Percentiles rank a stretch among this genome's conserved stretches.
phyloP scores from a whole-genome alignment of 176 grass and related monocot species.

The Leersia perrieri region DNA sequence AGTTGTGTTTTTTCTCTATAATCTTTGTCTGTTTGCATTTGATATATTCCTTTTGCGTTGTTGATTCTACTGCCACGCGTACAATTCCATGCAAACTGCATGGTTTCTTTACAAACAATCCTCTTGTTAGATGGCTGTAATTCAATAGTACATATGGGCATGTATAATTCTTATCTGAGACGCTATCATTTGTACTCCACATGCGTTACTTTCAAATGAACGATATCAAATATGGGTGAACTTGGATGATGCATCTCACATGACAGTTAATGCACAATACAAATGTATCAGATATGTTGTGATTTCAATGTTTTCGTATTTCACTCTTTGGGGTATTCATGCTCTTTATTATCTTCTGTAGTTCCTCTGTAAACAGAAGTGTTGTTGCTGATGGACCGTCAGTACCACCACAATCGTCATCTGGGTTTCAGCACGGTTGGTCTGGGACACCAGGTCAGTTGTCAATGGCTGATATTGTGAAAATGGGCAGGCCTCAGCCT shows the following conservation, averaged over 20 bases:
- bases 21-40: conserved; percentile 1
- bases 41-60: neutral
- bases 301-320: conserved; percentile 9
- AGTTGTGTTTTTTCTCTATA: neutral
- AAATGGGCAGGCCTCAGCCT: conserved; percentile 79
- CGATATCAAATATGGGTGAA: neutral
- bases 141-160: neutral
- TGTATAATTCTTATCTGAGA: neutral
- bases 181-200: neutral
- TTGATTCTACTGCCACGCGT: neutral
- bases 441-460: conserved; percentile 70
- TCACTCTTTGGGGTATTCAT: conserved; percentile 24
- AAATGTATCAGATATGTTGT: neutral
- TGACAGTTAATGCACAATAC: neutral
- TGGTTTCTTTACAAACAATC: neutral
- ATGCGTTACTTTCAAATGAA: neutral
- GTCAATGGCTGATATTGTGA: conserved; percentile 97
- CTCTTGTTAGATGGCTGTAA: conserved; percentile 2
- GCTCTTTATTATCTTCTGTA: conserved; percentile 32
- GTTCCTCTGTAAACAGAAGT: conserved; percentile 46
- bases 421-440: conserved; percentile 74
- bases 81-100: neutral
- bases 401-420: conserved; percentile 52
- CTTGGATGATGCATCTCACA: neutral
- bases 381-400: conserved; percentile 52